A percentile compares a stretch with the other conserved stretches of the same genome.
Conservation (phyloP, 2,329 filamentous ascomycete genomes). For the Calonectria honghensis region DNA sequence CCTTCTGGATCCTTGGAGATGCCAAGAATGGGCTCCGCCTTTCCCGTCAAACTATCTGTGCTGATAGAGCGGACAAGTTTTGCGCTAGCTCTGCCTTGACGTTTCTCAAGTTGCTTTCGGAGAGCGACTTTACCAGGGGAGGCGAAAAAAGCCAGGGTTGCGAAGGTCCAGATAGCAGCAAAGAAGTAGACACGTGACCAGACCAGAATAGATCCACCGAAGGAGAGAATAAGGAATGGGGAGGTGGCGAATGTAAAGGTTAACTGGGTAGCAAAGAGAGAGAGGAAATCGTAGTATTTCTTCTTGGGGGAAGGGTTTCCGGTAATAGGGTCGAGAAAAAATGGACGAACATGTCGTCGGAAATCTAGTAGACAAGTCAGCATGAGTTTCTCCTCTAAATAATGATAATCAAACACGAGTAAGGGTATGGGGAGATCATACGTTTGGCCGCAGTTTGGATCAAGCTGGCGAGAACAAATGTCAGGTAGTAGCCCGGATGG, state of each 20-base stretch:
- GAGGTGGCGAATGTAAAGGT: constrained; percentile 87
- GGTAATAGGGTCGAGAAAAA: constrained; percentile 90
- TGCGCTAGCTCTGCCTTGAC: constrained; percentile 68
- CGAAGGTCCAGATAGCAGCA: constrained; percentile 79
- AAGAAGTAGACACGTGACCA: constrained; percentile 96
- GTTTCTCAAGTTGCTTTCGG: constrained; percentile 74
- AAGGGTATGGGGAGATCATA: constrained; percentile 68
- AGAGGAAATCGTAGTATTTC: constrained; percentile 88
- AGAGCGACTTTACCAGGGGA: constrained; percentile 82
- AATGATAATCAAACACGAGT: not conserved
- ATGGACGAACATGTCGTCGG: constrained; percentile 91
- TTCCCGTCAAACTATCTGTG: constrained; percentile 73
- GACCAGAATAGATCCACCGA: constrained; percentile 81
- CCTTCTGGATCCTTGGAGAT: constrained; percentile 84
- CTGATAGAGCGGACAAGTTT: constrained; percentile 71
- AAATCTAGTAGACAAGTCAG: constrained; percentile 76
- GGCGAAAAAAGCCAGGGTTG: constrained; percentile 84
- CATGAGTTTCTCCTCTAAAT: not conserved
- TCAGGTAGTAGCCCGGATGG: constrained; percentile 95
- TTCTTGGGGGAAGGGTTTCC: constrained; percentile 82
- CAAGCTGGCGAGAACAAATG: constrained; percentile 92
- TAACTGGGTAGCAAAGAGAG: constrained; percentile 85
- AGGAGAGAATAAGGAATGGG: constrained; percentile 89
- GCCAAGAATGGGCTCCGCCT: constrained; percentile 80
- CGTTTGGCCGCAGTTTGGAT: constrained; percentile 96